Evolutionary conservation across 768 basidiomycete genomes (phyloP), one percentile per base, ranked within the genome.

Genomic region (Crucibulum laeve): DNA sequence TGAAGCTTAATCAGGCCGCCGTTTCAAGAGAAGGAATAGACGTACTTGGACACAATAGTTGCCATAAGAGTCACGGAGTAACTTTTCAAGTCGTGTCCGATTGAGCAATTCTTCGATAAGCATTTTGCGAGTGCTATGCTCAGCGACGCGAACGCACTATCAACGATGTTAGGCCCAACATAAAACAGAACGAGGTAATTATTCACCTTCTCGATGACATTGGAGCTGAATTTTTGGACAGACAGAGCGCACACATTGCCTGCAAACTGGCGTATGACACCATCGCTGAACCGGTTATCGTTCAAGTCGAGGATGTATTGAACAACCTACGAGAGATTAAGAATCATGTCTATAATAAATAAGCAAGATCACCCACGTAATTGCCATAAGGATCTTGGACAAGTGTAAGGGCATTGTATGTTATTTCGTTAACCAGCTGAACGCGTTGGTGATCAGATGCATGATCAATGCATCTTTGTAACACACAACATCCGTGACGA

Each of bases 281-380:
- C 95, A 66, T 97, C 95, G 52, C 91, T 95, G 76, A 98, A 99
- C 34, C 96, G 81, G 63, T 91, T 94, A 70, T 99, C 96, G 67
- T 98, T 98, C 56, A 99, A 68, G 61, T 99, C 96, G 47, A 99
- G 79, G 48, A 97, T 96, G 62, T 99, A 99, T 80, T 99, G 94
- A 25, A 94, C 91, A 53, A 93, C 87, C 89, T 91, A 48, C n/a
- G 14, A 24, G 36, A 39, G 25, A 47, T 35, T 51, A 3, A 33
- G 22, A 46, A 38, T 37, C n/a, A 23, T 49, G 36, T 24, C 23
- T 23, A 39, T 24, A 36, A 17, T n/a, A 37, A 15, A 4, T 4
- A 21, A 22, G 46, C 40, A 43, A 19, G 18, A 46, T 28, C 5
- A 68, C 82, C 57, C 48, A 87, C 89, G 58, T 92, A 93, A 70